Evolutionary conservation across 2,329 filamentous ascomycete species (phyloP), one percentile per base, ranked within the genome.

Genomic region (Fusarium chuoi): DNA sequence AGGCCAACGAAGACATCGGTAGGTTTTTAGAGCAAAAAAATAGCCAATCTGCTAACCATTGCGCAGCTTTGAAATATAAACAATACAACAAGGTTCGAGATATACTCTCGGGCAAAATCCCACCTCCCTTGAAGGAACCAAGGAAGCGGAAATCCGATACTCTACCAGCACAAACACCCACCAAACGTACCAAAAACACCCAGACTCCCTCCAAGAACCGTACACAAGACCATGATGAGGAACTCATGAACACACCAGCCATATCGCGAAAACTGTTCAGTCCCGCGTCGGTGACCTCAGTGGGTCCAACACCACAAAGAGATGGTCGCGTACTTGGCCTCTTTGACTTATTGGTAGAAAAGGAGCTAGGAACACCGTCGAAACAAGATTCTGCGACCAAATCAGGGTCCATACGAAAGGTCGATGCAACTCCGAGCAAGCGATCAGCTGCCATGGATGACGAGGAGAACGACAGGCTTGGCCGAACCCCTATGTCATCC

Each of bases 221-320:
- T 41, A 70, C 79, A 24, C 54, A 59, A 33, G 35, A 74, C 35
- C 80, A 83, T 45, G 81, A 85, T 48, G 78, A 84, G 28, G 85
- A 87, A 44, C 82, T 85, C 56, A 85, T 86, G 77, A 84, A 84
- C 48, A 91, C 90, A 4, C 90, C 91, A 4, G 87, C 87, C 3
- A 84, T 87, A 48, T 85, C 87, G 42, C 85, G 89, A 36, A 89
- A 87, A 65, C 84, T 92, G 11, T 92, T 92, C 78, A 90, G 89
- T 64, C 89, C 90, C 4, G 82, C 82, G 1, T 85, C 87, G 17
- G 89, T 89, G 6, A 90, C 89, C 10, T 88, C 87, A 2, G 88
- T 96, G 69, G 93, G 93, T 6, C 94, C 94, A 4, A 96, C 94
- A 18, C 94, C 94, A 7, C 94, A 96, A 78, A 90, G 91, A 70